Conservation (phyloP, 2,329 filamentous ascomycete species). For the Cladosporium oxysporum region DNA sequence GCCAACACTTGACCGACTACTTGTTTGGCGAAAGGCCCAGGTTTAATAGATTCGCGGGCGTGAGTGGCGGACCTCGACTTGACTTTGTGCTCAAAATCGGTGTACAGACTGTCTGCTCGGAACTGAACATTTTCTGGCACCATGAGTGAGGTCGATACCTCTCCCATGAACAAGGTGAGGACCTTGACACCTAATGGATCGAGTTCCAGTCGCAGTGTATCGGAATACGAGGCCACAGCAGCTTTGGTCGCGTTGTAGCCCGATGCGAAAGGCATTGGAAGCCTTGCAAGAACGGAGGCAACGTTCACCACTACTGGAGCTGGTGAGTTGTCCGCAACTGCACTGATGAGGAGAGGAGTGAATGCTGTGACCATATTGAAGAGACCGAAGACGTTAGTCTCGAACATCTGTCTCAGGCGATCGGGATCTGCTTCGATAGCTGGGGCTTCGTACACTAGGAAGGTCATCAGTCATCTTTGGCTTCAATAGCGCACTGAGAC, state of each 20-base stretch:
- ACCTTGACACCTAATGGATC: neutral
- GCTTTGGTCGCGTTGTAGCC: constrained; percentile 2
- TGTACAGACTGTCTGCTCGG: neutral
- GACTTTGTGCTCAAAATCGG: neutral
- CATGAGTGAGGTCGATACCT: neutral
- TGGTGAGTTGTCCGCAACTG: neutral
- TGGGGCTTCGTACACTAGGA: neutral
- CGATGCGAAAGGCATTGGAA: neutral
- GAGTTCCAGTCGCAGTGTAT: neutral
- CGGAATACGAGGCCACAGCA: neutral
- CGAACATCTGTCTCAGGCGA: neutral
- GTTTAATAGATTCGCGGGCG: neutral
- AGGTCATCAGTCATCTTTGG: neutral
- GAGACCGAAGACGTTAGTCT: neutral
- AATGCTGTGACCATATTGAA: neutral
- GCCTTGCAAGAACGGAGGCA: neutral
- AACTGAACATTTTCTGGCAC: neutral
- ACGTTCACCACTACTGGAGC: neutral
- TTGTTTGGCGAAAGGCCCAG: neutral
- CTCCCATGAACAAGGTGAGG: neutral
- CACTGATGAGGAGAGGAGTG: neutral
- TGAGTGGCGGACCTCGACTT: neutral
- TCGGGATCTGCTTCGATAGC: neutral
- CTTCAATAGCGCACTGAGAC: no score
- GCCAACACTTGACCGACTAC: neutral